A percentile compares a stretch with the other conserved stretches of the same genome.
These are phyloP conservation scores for Cicer judaicum DNA, from an alignment of 306 rosid species.

Conservation along the genomic window DNA sequence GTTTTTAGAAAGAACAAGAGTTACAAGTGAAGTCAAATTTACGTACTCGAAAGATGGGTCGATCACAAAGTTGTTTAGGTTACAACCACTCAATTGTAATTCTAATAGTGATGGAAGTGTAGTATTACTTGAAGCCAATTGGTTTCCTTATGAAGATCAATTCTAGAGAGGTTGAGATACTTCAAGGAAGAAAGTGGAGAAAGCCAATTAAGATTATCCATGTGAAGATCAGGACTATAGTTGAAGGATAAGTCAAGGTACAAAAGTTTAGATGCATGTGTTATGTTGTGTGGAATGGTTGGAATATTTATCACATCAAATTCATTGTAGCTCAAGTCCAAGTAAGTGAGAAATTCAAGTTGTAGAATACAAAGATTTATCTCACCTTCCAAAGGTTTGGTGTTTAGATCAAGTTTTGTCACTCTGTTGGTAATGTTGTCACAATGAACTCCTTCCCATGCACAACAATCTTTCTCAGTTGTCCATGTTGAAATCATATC, in stretches of 20 bases:
- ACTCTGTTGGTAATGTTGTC: constrained; percentile 2
- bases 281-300: neutral
- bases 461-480: constrained; percentile 24
- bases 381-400: neutral
- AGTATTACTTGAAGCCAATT: neutral
- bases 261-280: neutral
- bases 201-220: neutral
- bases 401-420: neutral
- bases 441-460: constrained; percentile 24
- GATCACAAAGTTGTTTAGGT: neutral
- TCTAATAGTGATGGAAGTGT: constrained; percentile 9
- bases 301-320: neutral
- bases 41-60: neutral
- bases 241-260: constrained; percentile 1
- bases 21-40: constrained; percentile 9
- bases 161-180: neutral
- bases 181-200: constrained; percentile 25
- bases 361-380: neutral
- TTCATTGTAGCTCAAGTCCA: accelerated
- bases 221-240: no score
- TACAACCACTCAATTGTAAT: neutral
- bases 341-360: constrained; percentile 20
- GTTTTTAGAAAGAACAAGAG: neutral
- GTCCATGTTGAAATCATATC: neutral
- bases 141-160: constrained; percentile 10